These are phyloP conservation scores for Sclerospora graminicola DNA, from an alignment of 352 stramenopile species.

Conservation along the genomic window DNA sequence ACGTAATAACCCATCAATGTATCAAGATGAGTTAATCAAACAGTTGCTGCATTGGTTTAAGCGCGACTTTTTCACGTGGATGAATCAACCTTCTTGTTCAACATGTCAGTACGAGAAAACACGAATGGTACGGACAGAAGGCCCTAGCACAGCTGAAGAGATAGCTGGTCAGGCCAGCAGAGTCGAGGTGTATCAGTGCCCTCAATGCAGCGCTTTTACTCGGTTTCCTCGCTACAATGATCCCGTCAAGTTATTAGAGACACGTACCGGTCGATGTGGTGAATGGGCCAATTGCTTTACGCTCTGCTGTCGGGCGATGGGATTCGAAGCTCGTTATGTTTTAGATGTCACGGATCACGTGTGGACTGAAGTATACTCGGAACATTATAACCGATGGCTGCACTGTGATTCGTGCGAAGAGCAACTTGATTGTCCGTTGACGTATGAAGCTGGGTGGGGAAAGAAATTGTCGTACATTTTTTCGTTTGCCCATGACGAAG, in stretches of 20 bases:
- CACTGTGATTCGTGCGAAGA: constrained; percentile 92
- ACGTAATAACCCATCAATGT: constrained; percentile 32
- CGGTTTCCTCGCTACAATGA: constrained; percentile 89
- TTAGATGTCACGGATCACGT: constrained; percentile 93
- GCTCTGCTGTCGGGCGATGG: constrained; percentile 81
- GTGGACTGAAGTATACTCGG: constrained; percentile 89
- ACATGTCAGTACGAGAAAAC: constrained; percentile 47
- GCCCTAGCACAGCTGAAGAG: constrained; percentile 47
- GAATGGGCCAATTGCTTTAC: constrained; percentile 93
- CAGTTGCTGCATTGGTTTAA: constrained; percentile 87
- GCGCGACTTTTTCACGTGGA: constrained; percentile 86
- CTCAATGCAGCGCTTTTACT: constrained; percentile 33
- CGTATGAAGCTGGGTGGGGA: constrained; percentile 93
- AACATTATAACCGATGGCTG: constrained; percentile 79
- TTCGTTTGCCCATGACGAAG: constrained; percentile 78
- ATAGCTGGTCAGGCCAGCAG: constrained; percentile 43
- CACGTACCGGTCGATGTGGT: constrained; percentile 79
- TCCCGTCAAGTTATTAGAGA: constrained; percentile 79
- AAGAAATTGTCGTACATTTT: constrained; percentile 92
- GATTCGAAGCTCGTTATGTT: constrained; percentile 88
- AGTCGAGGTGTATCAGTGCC: constrained; percentile 85
- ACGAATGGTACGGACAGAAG: constrained; percentile 26
- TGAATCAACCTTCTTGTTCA: constrained; percentile 68
- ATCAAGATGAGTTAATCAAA: constrained; percentile 61
- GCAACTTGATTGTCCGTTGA: constrained; percentile 86